Evolutionary conservation across 108 stramenopile genomes (phyloP), one percentile per base, ranked within the genome.

Genomic region (Nitzschia inconspicua): DNA sequence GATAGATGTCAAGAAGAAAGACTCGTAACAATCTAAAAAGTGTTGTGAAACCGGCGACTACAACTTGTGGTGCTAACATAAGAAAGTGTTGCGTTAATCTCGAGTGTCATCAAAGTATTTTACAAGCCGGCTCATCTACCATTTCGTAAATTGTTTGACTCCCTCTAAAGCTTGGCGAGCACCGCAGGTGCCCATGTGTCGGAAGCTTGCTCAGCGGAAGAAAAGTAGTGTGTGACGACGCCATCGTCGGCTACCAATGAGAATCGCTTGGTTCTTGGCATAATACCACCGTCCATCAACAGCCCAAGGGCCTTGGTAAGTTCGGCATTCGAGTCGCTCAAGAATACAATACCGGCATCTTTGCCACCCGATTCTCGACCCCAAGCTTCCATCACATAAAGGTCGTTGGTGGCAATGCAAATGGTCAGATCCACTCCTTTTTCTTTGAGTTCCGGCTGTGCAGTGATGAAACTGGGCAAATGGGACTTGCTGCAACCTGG

Each of bases 331-430:
- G 60, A 40, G 53, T 91, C 90, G 9, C 83, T 70, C 6, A 91
- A 52, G 73, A 91, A 91, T 1, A 36, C 32, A 31, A 91, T 86
- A 22, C 86, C 90, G 28, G 86, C 86, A 49, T 83, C 84, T 6
- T 75, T 60, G 44, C 90, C 90, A 22, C 90, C 90, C 37, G 79
- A 82, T 0, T 78, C 73, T 14, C 83, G 73, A 4, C 90, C 90
- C 90, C 90, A 91, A 10, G 90, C 90, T 58, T 86, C 83, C 88
- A 90, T 91, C 9, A 88, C 87, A 63, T 67, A 89, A 2, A 86
- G 62, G 67, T 95, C 94, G 59, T 95, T 95, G 7, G 90, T 91
- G 23, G 94, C 90, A 46, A 91, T 71, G 61, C 94, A 95, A 55
- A 95, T 86, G 14, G 84, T 83, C 22, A 82, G 36, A 18, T 93